Base-by-base conservation (phyloP, 305 asterid genomes). In the Euphrasia arctica region DNA sequence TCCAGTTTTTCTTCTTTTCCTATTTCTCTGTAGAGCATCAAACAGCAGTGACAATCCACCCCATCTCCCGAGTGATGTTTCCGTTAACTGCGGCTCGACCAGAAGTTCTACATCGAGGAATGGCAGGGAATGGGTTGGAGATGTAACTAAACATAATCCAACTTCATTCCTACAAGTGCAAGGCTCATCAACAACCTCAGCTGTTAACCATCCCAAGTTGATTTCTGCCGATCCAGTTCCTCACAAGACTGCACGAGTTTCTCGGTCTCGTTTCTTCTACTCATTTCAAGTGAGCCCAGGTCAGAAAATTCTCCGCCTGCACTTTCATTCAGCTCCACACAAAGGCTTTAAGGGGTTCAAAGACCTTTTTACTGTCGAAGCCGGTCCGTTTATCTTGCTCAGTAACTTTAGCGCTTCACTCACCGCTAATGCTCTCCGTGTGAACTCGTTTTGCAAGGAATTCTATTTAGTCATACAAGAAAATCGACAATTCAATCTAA, bases 111-210 rank as follows among this genome's bases (percentile, higher is more conserved):
- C 68, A 50, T 57, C 66, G 13, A n/a, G 8, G 12, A 47, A 60
- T 60, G 64, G 64, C 51, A 15, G 51, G 34, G 32, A 60, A 60
- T 60, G 64, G 64, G 4, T 60, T 3, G 64, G 85, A 52, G 85
- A 80, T 62, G 54, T 15, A 14, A 54, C 14, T 7, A 41, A 59
- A 4, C 29, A 72, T 14, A 62, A 49, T 54, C 11, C 51, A 15
- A 3, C 56, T 18, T 28, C 70, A 1, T 34, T 42, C 54, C 48
- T 65, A 59, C 72, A 47, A 34, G 22, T 76, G 9, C 62, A 13
- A 27, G 85, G 85, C 39, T 47, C 62, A 3, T 77, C 83, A 50
- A 70, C 77, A 11, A 31, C 48, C 58, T 58, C 82, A 56, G 72
- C 68, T 48, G 64, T 28, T 0, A 36, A 22, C 56, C 43, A 39